These are phyloP conservation scores for Omphalotus olearius DNA, from an alignment of 1,284 basidiomycete species.

Conservation along the genomic window DNA sequence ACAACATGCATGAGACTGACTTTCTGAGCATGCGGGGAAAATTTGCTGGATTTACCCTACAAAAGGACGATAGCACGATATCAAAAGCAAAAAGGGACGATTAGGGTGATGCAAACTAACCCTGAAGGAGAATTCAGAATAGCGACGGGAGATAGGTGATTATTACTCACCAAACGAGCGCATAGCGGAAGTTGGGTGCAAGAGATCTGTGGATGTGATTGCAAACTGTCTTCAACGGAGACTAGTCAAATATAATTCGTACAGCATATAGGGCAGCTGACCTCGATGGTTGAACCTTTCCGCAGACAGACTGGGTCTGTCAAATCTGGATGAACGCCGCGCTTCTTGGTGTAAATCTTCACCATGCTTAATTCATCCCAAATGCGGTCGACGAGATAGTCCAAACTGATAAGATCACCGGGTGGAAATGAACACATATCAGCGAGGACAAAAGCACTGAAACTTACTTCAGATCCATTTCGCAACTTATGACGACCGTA, in stretches of 20 bases:
- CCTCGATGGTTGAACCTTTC: constrained; percentile 91
- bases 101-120: constrained; percentile 18
- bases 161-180: constrained; percentile 75
- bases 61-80: constrained; percentile 7
- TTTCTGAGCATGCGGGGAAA: constrained; percentile 90
- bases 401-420: constrained; percentile 51
- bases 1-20: constrained; percentile 86
- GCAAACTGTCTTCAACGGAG: constrained; percentile 65
- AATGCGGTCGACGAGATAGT: constrained; percentile 84
- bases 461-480: constrained; percentile 82
- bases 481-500: constrained; percentile 92
- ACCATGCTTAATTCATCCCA: constrained; percentile 88
- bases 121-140: constrained; percentile 18
- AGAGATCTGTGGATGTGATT: constrained; percentile 89
- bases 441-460: background rate
- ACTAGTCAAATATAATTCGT: background rate
- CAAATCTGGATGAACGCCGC: constrained; percentile 91
- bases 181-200: constrained; percentile 88
- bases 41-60: constrained; percentile 87
- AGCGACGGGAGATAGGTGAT: constrained; percentile 3
- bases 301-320: constrained; percentile 91
- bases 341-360: constrained; percentile 95
- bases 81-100: constrained; percentile 18
- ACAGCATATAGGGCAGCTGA: constrained; percentile 22
- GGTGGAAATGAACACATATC: background rate